Evolutionary conservation across 805 yeast genomes (phyloP).

Genomic region (Suhomyces emberorum): DNA sequence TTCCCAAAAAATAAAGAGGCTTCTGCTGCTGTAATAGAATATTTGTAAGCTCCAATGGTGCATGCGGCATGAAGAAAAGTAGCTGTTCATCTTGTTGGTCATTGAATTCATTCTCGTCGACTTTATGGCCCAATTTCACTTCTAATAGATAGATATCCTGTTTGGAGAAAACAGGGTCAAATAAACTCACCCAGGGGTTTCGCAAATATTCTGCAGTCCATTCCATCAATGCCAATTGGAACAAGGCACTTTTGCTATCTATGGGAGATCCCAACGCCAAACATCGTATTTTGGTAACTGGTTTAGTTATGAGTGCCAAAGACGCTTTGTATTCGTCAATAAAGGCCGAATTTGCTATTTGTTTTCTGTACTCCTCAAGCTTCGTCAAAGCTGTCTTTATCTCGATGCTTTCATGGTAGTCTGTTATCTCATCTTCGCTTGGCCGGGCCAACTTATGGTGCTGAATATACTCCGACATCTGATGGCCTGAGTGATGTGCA

Average conservation of each 20-base stretch:
- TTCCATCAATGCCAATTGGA: constrained; percentile 61
- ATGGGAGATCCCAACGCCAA: constrained; percentile 70
- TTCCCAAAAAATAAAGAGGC: constrained; percentile 47
- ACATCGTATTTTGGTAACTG: constrained; percentile 47
- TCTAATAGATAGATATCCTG: constrained; percentile 38
- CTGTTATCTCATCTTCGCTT: not conserved
- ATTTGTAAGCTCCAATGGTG: constrained; percentile 56
- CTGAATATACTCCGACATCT: constrained; percentile 3
- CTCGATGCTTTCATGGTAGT: not conserved
- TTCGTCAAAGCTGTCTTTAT: not conserved
- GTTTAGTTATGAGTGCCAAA: not conserved
- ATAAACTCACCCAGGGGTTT: constrained; percentile 40
- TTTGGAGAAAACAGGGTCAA: constrained; percentile 61
- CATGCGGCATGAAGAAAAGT: constrained; percentile 72
- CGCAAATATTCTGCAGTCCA: constrained; percentile 30
- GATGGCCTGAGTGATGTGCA: not conserved
- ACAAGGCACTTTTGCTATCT: constrained; percentile 56
- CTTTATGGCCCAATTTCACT: constrained; percentile 11
- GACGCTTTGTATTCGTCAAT: not conserved
- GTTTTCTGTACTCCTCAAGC: not conserved
- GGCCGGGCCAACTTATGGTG: not conserved
- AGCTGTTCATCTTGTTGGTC: constrained; percentile 8
- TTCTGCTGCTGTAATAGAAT: constrained; percentile 25
- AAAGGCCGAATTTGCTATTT: not conserved
- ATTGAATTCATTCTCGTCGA: constrained; percentile 1